Conservation (phyloP, 2,329 filamentous ascomycete species). For the Calonectria henricotiae region DNA sequence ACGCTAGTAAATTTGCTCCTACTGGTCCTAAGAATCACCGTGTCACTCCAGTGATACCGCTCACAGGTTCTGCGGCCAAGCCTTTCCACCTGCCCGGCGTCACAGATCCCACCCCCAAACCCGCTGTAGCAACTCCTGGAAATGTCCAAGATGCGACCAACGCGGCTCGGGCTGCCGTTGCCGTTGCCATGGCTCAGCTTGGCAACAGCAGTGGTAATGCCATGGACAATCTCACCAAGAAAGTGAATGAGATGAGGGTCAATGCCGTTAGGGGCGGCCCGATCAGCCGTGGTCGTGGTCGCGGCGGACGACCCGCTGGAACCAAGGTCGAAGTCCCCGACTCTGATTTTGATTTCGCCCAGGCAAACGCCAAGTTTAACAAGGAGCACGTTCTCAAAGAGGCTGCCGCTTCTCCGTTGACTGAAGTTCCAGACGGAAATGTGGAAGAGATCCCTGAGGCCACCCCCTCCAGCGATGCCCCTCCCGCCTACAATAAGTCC, state of each 20-base stretch:
- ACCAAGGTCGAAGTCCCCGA: slow-evolving; percentile 90
- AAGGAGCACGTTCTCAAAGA: slow-evolving; percentile 82
- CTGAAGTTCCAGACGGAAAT: slow-evolving; percentile 66
- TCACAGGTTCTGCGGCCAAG: slow-evolving; percentile 66
- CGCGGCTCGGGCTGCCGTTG: slow-evolving; percentile 83
- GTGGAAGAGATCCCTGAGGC: slow-evolving; percentile 61
- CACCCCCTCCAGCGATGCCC: slow-evolving; percentile 61
- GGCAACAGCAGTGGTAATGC: slow-evolving; percentile 63
- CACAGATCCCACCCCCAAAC: slow-evolving; percentile 58
- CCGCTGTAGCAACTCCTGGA: slow-evolving; percentile 55
- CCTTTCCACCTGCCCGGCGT: slow-evolving; percentile 57
- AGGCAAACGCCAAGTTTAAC: slow-evolving; percentile 67
- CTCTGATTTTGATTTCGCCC: slow-evolving; percentile 92
- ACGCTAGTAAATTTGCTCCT: slow-evolving; percentile 60
- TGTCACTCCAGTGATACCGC: slow-evolving; percentile 77
- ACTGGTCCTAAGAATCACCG: slow-evolving; percentile 69
- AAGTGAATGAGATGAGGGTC: slow-evolving; percentile 84
- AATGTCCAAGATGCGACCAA: slow-evolving; percentile 79
- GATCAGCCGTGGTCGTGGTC: slow-evolving; percentile 67
- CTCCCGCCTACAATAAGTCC: slow-evolving; percentile 85
- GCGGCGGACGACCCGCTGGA: slow-evolving; percentile 64
- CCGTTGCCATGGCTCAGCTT: slow-evolving; percentile 84
- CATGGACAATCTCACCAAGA: slow-evolving; percentile 81
- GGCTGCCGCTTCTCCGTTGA: slow-evolving; percentile 81
- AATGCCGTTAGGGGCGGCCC: slow-evolving; percentile 70